These are phyloP conservation scores for Boletus insuetus DNA, from an alignment of 768 basidiomycete species.

Conservation along the genomic window DNA sequence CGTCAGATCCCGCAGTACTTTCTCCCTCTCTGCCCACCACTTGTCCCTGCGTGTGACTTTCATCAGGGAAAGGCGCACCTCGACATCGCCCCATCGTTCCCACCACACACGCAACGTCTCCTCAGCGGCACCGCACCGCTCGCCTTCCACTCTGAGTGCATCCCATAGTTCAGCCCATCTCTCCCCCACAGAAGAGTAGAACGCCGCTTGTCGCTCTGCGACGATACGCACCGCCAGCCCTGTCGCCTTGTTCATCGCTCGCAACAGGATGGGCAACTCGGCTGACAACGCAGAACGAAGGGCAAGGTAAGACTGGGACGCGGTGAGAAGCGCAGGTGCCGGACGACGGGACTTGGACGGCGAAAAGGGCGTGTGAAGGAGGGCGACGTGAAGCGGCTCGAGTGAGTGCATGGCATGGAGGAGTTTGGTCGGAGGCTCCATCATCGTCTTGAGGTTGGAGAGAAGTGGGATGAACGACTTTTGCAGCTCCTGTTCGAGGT, in stretches of 20 bases:
- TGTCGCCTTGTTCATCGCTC: constrained; percentile 59
- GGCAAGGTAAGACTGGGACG: constrained; percentile 75
- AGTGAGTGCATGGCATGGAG: constrained; percentile 71
- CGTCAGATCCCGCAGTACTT: constrained; percentile 19
- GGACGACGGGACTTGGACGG: constrained; percentile 57
- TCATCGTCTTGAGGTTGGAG: constrained; percentile 53
- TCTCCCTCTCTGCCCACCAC: constrained; percentile 33
- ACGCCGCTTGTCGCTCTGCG: constrained; percentile 53
- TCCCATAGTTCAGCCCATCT: constrained; percentile 86
- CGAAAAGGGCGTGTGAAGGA: constrained; percentile 63
- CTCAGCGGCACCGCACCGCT: constrained; percentile 59
- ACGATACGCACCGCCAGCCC: constrained; percentile 49
- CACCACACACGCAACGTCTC: constrained; percentile 77
- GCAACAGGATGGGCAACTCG: constrained; percentile 67
- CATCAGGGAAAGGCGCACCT: constrained; percentile 42
- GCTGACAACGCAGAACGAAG: constrained; percentile 67
- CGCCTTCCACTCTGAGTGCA: constrained; percentile 68
- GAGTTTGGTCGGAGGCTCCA: constrained; percentile 61
- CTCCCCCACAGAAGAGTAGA: constrained; percentile 58
- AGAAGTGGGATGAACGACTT: constrained; percentile 57
- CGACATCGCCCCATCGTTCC: constrained; percentile 65
- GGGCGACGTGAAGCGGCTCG: constrained; percentile 66
- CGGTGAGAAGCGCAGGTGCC: constrained; percentile 62
- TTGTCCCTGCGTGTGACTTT: constrained; percentile 36
- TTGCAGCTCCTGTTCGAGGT: constrained; percentile 53